Evolutionary conservation across 305 asterid genomes (phyloP).

Genomic region (Solanum chacoense): DNA sequence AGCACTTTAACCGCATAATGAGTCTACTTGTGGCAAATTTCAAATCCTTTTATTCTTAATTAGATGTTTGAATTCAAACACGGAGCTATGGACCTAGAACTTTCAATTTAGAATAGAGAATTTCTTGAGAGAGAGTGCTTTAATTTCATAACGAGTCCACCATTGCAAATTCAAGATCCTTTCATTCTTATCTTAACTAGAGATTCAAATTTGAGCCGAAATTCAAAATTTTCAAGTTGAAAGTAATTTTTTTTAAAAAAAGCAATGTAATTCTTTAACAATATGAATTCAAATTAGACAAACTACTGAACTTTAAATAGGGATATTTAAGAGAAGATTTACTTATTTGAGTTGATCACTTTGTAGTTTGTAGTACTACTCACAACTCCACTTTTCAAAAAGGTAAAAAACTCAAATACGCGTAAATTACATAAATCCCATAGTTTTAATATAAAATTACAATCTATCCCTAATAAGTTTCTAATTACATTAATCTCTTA

Average conservation of each 20-base stretch:
- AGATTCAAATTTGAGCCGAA: neutral
- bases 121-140: neutral
- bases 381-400: neutral
- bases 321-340: no score
- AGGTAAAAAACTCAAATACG: neutral
- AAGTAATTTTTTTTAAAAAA: no score
- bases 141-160: no score
- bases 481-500: no score
- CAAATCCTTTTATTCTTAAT: no score
- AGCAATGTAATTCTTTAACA: no score
- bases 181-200: neutral
- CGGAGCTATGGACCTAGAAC: neutral
- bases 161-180: neutral
- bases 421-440: no score
- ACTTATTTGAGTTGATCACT: neutral
- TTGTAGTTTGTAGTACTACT: neutral
- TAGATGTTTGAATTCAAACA: neutral
- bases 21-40: neutral
- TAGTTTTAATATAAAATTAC: no score
- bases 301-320: neutral
- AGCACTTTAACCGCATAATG: neutral
- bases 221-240: neutral
- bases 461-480: no score
- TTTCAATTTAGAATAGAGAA: neutral
- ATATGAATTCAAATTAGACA: no score